These are phyloP conservation scores for Dendrobium huoshanense DNA, from an alignment of 106 monocot genomes.

Conservation along the genomic window DNA sequence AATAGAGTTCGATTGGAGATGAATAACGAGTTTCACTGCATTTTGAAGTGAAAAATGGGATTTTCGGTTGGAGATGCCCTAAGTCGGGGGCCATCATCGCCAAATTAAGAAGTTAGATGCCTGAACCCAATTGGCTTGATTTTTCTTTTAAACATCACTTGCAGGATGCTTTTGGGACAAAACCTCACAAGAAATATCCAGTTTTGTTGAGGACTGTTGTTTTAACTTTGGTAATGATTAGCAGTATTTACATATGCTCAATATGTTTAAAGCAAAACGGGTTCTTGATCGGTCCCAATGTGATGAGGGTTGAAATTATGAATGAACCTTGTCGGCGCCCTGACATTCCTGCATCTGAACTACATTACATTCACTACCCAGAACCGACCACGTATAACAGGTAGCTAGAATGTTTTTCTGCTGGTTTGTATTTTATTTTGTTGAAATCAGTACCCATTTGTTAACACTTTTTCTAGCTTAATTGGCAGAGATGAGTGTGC, in stretches of 20 bases:
- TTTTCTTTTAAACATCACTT: background rate
- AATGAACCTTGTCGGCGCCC: conserved; percentile 10
- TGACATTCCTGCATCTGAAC: conserved; percentile 13
- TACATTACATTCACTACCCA: conserved; percentile 41
- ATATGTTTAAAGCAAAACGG: conserved; percentile 39
- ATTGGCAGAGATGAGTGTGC: conserved; percentile 39
- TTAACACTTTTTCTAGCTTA: background rate
- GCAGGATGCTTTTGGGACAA: conserved; percentile 38
- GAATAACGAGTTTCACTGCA: too few relatives aligned
- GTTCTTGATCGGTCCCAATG: background rate
- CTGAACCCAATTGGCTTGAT: background rate
- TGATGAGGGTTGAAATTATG: conserved; percentile 13
- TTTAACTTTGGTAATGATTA: conserved; percentile 33
- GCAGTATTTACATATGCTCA: conserved; percentile 40
- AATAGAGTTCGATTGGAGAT: too few relatives aligned
- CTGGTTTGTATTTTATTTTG: background rate
- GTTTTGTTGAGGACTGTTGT: conserved; percentile 35
- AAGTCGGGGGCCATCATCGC: background rate
- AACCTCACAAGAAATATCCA: conserved; percentile 39
- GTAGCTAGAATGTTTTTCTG: conserved; percentile 6
- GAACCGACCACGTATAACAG: conserved; percentile 31
- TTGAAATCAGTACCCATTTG: background rate
- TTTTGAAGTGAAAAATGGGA: too few relatives aligned
- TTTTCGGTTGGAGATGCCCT: too few relatives aligned
- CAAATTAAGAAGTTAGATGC: background rate